phyloP scores from a whole-genome alignment of 768 basidiomycete genomes.

The Butyriboletus loyo region DNA sequence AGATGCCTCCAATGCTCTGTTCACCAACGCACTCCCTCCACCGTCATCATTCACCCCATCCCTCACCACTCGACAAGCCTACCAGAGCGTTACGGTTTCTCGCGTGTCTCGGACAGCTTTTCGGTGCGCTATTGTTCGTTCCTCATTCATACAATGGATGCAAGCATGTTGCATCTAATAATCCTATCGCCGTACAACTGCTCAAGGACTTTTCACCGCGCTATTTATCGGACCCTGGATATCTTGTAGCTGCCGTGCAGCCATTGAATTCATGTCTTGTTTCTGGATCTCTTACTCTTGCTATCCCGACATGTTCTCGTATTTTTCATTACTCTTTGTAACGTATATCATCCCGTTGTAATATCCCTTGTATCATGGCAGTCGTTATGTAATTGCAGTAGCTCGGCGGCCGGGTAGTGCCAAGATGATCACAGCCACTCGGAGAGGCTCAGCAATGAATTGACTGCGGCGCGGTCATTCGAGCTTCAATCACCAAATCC shows the following conservation, averaged over 20 bases:
- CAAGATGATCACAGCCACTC: conserved; percentile 5
- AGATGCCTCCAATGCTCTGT: too few relatives aligned
- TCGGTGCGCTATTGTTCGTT: too few relatives aligned
- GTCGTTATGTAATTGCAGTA: background rate
- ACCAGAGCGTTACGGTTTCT: too few relatives aligned
- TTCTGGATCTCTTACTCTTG: background rate
- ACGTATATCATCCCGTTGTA: background rate
- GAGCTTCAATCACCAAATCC: background rate
- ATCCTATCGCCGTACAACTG: too few relatives aligned
- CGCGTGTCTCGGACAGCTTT: too few relatives aligned
- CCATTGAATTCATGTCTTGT: background rate
- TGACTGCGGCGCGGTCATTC: background rate
- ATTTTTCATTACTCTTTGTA: background rate
- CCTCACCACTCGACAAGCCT: too few relatives aligned
- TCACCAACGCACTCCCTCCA: too few relatives aligned
- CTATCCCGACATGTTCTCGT: background rate
- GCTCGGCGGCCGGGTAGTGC: background rate
- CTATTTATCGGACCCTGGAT: background rate
- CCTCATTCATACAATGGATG: too few relatives aligned
- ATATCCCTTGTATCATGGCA: background rate
- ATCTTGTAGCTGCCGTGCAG: background rate
- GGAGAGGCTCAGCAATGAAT: background rate
- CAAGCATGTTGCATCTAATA: too few relatives aligned
- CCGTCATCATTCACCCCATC: too few relatives aligned
- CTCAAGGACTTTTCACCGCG: background rate